phyloP scores from a whole-genome alignment of 805 yeast species.

The Yarrowia hollandica region DNA sequence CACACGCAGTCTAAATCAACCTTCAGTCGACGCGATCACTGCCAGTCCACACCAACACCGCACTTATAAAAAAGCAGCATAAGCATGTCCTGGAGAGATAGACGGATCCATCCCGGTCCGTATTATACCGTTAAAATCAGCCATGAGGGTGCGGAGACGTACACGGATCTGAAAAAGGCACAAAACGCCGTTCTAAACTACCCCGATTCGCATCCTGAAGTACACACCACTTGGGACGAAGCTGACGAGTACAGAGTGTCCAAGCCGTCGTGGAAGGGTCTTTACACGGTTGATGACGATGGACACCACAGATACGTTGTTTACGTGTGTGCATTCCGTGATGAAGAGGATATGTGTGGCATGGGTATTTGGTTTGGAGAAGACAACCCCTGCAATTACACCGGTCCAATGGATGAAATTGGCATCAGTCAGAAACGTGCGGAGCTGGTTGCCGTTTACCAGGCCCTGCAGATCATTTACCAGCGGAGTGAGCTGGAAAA shows the following conservation, averaged over 20 bases:
- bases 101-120: not conserved
- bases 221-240: not conserved
- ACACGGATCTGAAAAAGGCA: not conserved
- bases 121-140: constrained; percentile 1
- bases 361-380: constrained; percentile 8
- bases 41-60: not conserved
- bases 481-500: not conserved
- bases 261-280: not conserved
- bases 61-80: not conserved
- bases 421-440: constrained; percentile 4
- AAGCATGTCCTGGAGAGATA: not conserved
- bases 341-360: not conserved
- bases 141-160: not conserved
- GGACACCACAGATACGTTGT: not conserved
- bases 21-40: not conserved
- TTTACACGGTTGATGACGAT: not conserved
- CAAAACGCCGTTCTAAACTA: not conserved
- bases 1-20: not conserved
- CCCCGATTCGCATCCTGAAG: constrained; percentile 8
- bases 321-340: not conserved
- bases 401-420: not conserved
- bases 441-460: not conserved
- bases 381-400: constrained; percentile 10
- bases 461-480: not conserved
- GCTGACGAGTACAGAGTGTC: not conserved